Evolutionary conservation across 2,329 filamentous ascomycete species (phyloP).

Genomic region (Xylaria sp.): DNA sequence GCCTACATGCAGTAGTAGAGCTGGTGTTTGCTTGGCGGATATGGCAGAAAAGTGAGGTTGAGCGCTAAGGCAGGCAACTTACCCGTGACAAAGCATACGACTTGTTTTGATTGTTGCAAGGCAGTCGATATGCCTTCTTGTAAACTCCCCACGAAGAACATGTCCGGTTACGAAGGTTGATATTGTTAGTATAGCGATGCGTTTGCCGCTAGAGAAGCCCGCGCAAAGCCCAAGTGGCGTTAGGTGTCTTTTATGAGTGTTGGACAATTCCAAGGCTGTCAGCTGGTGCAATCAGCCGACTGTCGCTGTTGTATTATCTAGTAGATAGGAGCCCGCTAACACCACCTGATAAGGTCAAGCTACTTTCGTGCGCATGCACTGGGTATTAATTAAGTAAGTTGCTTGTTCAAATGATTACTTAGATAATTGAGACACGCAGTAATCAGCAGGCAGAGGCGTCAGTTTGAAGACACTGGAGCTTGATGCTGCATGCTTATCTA

Average conservation of each 20-base stretch:
- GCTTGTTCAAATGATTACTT: too few species aligned
- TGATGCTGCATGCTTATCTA: too few species aligned
- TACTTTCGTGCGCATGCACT: too few species aligned
- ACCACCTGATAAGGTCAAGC: not conserved
- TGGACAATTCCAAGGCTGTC: constrained; percentile 9
- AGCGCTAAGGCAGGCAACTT: constrained; percentile 26
- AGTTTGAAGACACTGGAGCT: too few species aligned
- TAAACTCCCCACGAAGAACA: constrained; percentile 86
- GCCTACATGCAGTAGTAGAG: too few species aligned
- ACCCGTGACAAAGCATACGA: constrained; percentile 89
- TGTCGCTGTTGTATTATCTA: not conserved
- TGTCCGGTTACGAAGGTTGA: constrained; percentile 50
- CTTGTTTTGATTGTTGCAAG: constrained; percentile 78
- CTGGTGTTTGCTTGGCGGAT: not conserved
- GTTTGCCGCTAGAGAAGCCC: not conserved
- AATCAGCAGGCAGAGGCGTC: too few species aligned
- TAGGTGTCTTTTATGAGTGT: constrained; percentile 29
- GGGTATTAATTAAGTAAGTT: too few species aligned
- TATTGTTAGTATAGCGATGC: constrained; percentile 4
- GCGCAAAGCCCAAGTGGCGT: not conserved
- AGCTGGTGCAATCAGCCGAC: not conserved
- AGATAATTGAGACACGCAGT: too few species aligned
- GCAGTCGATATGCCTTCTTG: constrained; percentile 84
- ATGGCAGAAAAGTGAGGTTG: not conserved
- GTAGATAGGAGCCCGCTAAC: not conserved